A percentile compares a stretch with the other conserved stretches of the same genome.
These are phyloP conservation scores for Aphanomyces cochlioides DNA, from an alignment of 352 stramenopile genomes.

Conservation along the genomic window DNA sequence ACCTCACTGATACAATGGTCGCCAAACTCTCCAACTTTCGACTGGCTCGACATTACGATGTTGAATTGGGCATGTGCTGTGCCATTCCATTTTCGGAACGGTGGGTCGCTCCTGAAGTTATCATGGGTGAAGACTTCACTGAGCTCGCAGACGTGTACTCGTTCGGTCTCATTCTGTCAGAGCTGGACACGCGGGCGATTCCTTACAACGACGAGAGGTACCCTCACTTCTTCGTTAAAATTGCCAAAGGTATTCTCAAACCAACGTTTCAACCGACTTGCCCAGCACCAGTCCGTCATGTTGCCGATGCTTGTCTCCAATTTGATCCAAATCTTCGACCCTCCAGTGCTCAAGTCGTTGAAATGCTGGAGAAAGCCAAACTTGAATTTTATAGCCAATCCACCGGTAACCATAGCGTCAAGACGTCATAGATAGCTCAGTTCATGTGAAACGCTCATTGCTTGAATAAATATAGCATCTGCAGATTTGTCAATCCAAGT, in stretches of 20 bases:
- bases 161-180: slow-evolving; percentile 81
- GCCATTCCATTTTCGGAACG: slow-evolving; percentile 44
- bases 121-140: slow-evolving; percentile 83
- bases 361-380: slow-evolving; percentile 28
- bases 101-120: slow-evolving; percentile 83
- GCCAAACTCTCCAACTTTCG: slow-evolving; percentile 85
- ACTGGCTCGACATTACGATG: slow-evolving; percentile 72
- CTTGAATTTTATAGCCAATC: neutral
- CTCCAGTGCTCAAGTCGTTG: slow-evolving; percentile 59
- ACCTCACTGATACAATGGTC: slow-evolving; percentile 70
- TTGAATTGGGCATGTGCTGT: slow-evolving; percentile 47
- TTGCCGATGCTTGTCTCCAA: slow-evolving; percentile 77
- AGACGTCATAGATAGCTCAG: no score
- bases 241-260: slow-evolving; percentile 72
- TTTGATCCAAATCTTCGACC: slow-evolving; percentile 78
- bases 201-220: slow-evolving; percentile 75
- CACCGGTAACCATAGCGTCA: no score
- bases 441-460: no score
- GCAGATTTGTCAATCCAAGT: no score
- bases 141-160: slow-evolving; percentile 86
- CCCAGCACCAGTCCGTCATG: slow-evolving; percentile 55
- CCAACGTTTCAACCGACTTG: slow-evolving; percentile 60
- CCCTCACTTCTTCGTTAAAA: slow-evolving; percentile 75
- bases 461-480: no score
- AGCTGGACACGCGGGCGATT: slow-evolving; percentile 83